Base-by-base conservation (phyloP, 1,284 basidiomycete genomes). In the Schizopora paradoxa region DNA sequence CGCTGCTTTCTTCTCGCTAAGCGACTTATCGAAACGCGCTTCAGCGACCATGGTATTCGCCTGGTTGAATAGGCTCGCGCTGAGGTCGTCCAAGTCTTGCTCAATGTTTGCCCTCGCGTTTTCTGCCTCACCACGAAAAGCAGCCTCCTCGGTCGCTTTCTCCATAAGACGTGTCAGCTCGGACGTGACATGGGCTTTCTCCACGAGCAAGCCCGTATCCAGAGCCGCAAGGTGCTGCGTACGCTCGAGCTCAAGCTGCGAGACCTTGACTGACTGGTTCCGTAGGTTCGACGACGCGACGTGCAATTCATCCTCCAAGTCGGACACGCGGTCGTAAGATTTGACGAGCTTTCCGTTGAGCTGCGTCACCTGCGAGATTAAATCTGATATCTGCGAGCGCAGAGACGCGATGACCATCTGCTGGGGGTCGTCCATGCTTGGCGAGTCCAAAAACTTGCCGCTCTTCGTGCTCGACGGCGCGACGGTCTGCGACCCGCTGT, bases 141-240 rank as follows among this genome's bases (percentile, higher is more conserved):
- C 82, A 16, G 94, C 92, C 66, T 97, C 95, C 58, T 96, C 92
- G 10, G 93, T 91, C 16, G 94, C 85, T 42, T 85, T 86, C 56
- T 95, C 90, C 80, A 98, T 98, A 53, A 99, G 73, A 23, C 91
- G 79, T 56, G 85, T 95, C 58, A 99, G 85, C 67, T 99, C 96
- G 6, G 81, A 66, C 14, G 88, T 91, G 49, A 99, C 93, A 63
- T 95, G 86, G 23, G 79, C 72, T 62, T 91, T 85, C 66, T 99
- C 95, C 19, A 99, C 94, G 34, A 98, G 72, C 25, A 97, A 66
- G 5, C 95, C 95, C 0, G 90, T 89, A 61, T 89, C 85, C 46
- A 93, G 69, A 6, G 87, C 84, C 3, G 83, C 77, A 1, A 92
- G 74, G 58, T 91, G 86, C 55, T 85, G 79, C 2, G 80, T 78